Evolutionary conservation across 108 stramenopile genomes (phyloP).

Genomic region (Stephanodiscus minutulus): DNA sequence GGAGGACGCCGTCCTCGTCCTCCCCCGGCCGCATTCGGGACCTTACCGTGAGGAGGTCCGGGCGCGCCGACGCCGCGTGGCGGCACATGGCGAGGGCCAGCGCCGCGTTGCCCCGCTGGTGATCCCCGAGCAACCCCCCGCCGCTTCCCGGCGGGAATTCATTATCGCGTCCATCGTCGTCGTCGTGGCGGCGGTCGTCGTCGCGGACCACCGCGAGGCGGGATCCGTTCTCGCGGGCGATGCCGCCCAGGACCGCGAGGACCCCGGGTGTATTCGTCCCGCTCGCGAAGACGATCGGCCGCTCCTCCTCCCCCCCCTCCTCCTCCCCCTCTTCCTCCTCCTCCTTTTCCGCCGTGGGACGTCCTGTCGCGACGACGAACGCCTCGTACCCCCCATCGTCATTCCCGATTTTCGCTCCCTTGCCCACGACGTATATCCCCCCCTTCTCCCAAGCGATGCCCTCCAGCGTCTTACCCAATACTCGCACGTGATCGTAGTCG

Average conservation of each 20-base stretch:
- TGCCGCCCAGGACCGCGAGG: conserved; percentile 6
- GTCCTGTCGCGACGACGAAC: conserved; percentile 8
- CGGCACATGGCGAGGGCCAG: conserved; percentile 69
- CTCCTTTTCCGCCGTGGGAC: conserved; percentile 25
- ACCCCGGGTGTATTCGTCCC: conserved; percentile 25
- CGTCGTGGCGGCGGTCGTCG: background rate
- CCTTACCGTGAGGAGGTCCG: conserved; percentile 6
- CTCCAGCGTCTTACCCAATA: conserved; percentile 85
- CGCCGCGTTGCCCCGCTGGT: conserved; percentile 78
- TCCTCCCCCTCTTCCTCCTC: background rate
- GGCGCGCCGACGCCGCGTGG: conserved; percentile 15
- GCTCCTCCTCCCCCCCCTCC: background rate
- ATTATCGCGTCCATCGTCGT: conserved; percentile 6
- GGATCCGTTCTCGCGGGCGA: conserved; percentile 13
- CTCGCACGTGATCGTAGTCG: conserved; percentile 87
- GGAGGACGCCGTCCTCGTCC: background rate
- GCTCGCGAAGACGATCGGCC: conserved; percentile 18
- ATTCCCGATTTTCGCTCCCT: conserved; percentile 25
- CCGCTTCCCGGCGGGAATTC: conserved; percentile 11
- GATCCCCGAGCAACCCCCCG: conserved; percentile 61
- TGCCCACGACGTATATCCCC: conserved; percentile 79
- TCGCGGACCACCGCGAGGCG: conserved; percentile 29
- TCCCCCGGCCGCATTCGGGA: no score
- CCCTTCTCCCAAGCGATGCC: conserved; percentile 96
- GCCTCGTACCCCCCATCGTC: conserved; percentile 40